Conservation (phyloP, 1,139 yeast species). For the Nakaseomyces nivariensis region DNA sequence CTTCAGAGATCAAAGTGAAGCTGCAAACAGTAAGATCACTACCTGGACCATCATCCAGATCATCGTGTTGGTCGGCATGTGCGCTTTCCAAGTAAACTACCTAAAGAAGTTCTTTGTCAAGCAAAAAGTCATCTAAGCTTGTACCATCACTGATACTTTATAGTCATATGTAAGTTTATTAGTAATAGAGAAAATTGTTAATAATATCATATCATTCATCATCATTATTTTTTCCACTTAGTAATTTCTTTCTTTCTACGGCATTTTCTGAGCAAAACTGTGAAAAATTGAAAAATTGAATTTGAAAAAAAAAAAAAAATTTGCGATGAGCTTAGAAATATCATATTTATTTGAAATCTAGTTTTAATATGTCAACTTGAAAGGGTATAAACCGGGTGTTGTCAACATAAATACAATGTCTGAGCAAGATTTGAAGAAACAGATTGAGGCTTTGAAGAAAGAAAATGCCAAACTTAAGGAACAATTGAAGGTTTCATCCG, state of each 20-base stretch:
- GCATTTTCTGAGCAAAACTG: no score
- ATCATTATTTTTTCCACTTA: not conserved
- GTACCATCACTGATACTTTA: no score
- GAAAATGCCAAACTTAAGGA: conserved; percentile 21
- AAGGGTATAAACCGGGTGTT: no score
- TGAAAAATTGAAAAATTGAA: no score
- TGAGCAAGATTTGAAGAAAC: conserved; percentile 9
- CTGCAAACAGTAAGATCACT: conserved; percentile 43
- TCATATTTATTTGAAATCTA: no score
- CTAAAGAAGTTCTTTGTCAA: conserved; percentile 53
- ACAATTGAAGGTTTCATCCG: conserved; percentile 9
- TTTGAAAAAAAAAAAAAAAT: no score
- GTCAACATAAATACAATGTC: not conserved
- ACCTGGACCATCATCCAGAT: conserved; percentile 48
- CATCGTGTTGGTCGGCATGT: conserved; percentile 37
- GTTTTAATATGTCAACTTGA: no score
- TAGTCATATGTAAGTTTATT: no score
- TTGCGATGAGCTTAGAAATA: no score
- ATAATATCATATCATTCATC: no score
- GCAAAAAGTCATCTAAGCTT: conserved; percentile 42
- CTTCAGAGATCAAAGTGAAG: conserved; percentile 47
- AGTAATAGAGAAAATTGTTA: no score
- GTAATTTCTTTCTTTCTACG: not conserved
- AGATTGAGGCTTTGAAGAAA: conserved; percentile 17
- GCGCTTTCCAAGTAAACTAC: conserved; percentile 53